Base-by-base conservation (phyloP, 2,329 filamentous ascomycete species). In the Xylariaceae sp. region DNA sequence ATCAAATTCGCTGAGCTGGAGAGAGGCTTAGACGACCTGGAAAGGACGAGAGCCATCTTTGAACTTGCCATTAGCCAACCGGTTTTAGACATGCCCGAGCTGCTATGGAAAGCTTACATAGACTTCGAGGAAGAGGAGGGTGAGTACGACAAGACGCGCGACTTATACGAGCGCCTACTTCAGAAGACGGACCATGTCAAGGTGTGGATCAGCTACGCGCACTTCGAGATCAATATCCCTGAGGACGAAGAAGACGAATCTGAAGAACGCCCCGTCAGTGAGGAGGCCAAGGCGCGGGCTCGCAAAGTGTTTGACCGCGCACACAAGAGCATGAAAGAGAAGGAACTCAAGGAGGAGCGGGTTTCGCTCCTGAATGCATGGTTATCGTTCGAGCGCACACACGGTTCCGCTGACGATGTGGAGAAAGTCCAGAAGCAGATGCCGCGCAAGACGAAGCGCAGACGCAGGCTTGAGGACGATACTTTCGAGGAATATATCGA, bases 181-280 rank as follows among this genome's bases (percentile, higher is more conserved):
- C 81, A 91, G 67, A 97, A 95, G 84, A 96, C 94, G n/a, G 88
- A 94, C 67, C 94, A 99, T 69, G 92, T 97, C 79, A 99, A 97
- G 79, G 94, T 99, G 55, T 99, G 94, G 94, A 96, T 94, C 73
- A 93, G 90, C 72, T 99, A 93, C 75, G 94, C 94, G n/a, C 90
- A 95, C 72, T 97, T 99, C 68, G 94, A 99, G 74, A 91, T 97
- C 77, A 93, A 94, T 70, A 86, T 96, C 0, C 91, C 92, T 37
- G 92, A 96, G 52, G 82, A 85, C 43, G 83, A 84, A 46, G 83
- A 84, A 35, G 84, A 82, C 16, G 84, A 84, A 42, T 81, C 82
- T 39, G 82, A 86, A 55, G 85, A 88, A 77, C 84, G 66, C 75
- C 87, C 74, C 2, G 82, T 96, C 67, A 91, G 88, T 73, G 91